Percentiles rank a stretch among this genome's conserved stretches.
These are phyloP conservation scores for Fusarium lyarnte DNA, from an alignment of 2,329 filamentous ascomycete species.

Conservation along the genomic window DNA sequence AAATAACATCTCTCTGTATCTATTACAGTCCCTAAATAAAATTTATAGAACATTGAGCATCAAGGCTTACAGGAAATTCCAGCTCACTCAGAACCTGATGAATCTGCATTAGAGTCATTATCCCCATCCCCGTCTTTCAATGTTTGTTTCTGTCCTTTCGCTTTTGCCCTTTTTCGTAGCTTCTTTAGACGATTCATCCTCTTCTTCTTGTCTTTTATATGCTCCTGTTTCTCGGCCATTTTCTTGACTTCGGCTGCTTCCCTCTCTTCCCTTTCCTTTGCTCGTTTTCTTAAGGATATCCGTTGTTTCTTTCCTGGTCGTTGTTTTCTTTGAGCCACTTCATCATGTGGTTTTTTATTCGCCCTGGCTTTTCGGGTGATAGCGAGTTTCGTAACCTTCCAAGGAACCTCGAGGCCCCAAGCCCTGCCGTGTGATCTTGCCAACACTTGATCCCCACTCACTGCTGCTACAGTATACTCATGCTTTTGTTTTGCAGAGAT, in stretches of 20 bases:
- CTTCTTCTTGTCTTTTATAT: constrained; percentile 69
- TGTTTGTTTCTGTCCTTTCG: constrained; percentile 61
- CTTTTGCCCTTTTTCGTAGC: constrained; percentile 66
- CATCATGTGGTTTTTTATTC: constrained; percentile 9
- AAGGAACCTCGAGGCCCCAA: constrained; percentile 70
- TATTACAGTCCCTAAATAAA: not conserved
- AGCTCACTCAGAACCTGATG: constrained; percentile 24
- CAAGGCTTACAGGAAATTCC: not conserved
- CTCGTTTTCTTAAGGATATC: constrained; percentile 59
- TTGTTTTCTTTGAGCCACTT: constrained; percentile 49
- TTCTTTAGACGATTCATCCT: constrained; percentile 69
- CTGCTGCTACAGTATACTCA: constrained; percentile 57
- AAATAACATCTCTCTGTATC: not conserved
- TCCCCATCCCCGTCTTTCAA: constrained; percentile 34
- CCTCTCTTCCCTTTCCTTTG: constrained; percentile 54
- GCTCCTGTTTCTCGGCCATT: constrained; percentile 62
- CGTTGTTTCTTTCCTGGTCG: constrained; percentile 68
- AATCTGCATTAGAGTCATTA: constrained; percentile 28
- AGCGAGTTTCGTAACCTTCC: constrained; percentile 62
- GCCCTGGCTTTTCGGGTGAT: constrained; percentile 45
- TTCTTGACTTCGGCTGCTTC: constrained; percentile 52
- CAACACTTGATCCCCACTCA: constrained; percentile 63
- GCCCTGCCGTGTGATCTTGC: constrained; percentile 53
- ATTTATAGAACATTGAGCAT: not conserved
- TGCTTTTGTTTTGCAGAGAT: constrained; percentile 50